Base-by-base conservation (phyloP, 108 stramenopile genomes). In the Cyclotella kingstonii region DNA sequence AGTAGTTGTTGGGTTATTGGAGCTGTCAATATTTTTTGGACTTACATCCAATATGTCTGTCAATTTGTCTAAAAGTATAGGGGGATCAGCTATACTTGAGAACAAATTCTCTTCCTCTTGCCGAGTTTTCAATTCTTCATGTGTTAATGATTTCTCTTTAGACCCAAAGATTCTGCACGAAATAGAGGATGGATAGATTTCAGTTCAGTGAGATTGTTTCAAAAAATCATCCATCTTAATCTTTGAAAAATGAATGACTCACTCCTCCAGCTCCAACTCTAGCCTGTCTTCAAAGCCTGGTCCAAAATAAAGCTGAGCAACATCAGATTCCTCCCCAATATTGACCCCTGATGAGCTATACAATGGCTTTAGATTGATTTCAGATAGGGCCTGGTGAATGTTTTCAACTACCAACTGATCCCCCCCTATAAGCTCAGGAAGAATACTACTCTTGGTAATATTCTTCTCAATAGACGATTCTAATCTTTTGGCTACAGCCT, bases 221-320 rank as follows among this genome's bases (percentile, higher is more conserved):
- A 21, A 9, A 5, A 7, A 5, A 33, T n/a, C 59, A 47, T 8
- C 21, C 31, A 31, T 38, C 33, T 38, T 23, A 18, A 44, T 30
- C 40, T 2, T 5, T n/a, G n/a, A n/a, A n/a, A n/a, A n/a, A 10
- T 17, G 10, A 17, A 50, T 1, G 27, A 85, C 80, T 73, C 50
- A 81, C 81, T 86, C 84, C 48, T 88, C 87, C 57, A 91, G 54
- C 70, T 91, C 90, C 68, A 89, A 49, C 69, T 91, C 90, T 63
- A 91, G 53, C 15, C 90, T 71, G 22, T 82, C 80, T 67, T 91
- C 90, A 72, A 88, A 91, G 8, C 87, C 87, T 39, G 90, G 90
- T 52, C 90, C 90, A 75, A 91, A 91, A 45, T 91, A 91, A 2
- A 88, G 59, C 50, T 91, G 90, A 30, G 82, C 64, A 43, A 81